Evolutionary conservation across 345 rosid genomes (phyloP).

Genomic region (Hypericum perforatum): DNA sequence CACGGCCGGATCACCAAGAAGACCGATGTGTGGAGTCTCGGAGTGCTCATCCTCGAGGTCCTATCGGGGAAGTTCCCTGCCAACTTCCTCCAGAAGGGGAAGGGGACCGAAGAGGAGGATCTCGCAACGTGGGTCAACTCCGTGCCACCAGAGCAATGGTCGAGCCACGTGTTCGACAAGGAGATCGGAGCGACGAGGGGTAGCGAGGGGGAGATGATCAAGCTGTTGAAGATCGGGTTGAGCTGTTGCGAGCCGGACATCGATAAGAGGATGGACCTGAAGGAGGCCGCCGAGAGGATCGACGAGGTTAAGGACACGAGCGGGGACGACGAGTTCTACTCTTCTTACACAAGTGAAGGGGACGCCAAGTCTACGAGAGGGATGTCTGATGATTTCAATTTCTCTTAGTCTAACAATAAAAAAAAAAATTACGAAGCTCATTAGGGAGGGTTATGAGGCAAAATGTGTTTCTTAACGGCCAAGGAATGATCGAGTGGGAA

Average conservation of each 20-base stretch:
- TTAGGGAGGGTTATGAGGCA: too few species aligned
- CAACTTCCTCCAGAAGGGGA: constrained; percentile 34
- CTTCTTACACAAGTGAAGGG: constrained; percentile 26
- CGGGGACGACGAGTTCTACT: too few species aligned
- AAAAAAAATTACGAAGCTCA: too few species aligned
- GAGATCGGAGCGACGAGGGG: constrained; percentile 33
- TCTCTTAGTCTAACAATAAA: constrained; percentile 4
- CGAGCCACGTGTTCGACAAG: constrained; percentile 38
- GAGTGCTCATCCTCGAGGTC: constrained; percentile 68
- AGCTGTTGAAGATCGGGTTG: background rate
- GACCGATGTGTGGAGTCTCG: constrained; percentile 81
- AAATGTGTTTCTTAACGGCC: too few species aligned
- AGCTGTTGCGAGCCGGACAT: background rate
- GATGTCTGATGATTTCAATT: constrained; percentile 24
- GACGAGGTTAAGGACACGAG: too few species aligned
- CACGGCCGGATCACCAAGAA: constrained; percentile 64
- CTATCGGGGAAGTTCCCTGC: constrained; percentile 56
- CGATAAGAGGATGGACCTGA: background rate
- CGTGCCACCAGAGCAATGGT: constrained; percentile 21
- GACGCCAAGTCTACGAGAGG: constrained; percentile 29
- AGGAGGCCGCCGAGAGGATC: too few species aligned
- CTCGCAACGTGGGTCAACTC: constrained; percentile 46
- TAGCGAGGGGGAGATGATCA: background rate
- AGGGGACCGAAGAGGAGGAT: constrained; percentile 29
- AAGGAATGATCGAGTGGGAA: too few species aligned